phyloP scores from a whole-genome alignment of 257 asterid genomes.

The Solanum ossicruentum region DNA sequence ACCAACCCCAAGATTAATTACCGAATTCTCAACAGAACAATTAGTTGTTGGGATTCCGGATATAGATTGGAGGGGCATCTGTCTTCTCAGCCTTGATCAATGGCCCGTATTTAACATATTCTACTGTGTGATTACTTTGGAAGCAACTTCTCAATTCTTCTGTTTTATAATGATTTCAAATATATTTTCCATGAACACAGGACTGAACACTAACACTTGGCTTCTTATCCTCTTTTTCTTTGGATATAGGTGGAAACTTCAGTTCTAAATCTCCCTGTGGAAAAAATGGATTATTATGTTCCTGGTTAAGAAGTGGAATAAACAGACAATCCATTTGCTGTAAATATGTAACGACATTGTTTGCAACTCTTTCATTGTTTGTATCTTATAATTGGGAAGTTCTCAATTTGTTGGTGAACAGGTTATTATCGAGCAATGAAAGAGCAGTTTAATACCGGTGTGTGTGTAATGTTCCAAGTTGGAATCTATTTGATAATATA shows the following conservation, averaged over 20 bases:
- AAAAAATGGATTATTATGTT: conserved; percentile 84
- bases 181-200: not conserved
- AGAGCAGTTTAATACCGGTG: not conserved
- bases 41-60: too few species aligned
- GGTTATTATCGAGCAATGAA: not conserved
- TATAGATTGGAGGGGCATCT: too few species aligned
- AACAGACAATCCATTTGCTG: not conserved
- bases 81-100: not conserved
- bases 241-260: conserved; percentile 60
- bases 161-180: not conserved
- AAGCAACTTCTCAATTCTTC: not conserved
- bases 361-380: not conserved
- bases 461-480: not conserved
- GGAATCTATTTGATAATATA: not conserved
- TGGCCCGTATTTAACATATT: not conserved
- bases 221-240: not conserved
- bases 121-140: not conserved
- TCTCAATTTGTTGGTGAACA: not conserved
- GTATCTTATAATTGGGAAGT: not conserved
- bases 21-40: too few species aligned
- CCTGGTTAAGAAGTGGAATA: conserved; percentile 38
- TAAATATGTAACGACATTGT: not conserved
- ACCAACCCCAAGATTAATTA: too few species aligned
- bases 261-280: conserved; percentile 71
- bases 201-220: not conserved